Evolutionary conservation across 306 rosid genomes (phyloP), one percentile per base, ranked within the genome.

Genomic region (Vachellia collinsii): DNA sequence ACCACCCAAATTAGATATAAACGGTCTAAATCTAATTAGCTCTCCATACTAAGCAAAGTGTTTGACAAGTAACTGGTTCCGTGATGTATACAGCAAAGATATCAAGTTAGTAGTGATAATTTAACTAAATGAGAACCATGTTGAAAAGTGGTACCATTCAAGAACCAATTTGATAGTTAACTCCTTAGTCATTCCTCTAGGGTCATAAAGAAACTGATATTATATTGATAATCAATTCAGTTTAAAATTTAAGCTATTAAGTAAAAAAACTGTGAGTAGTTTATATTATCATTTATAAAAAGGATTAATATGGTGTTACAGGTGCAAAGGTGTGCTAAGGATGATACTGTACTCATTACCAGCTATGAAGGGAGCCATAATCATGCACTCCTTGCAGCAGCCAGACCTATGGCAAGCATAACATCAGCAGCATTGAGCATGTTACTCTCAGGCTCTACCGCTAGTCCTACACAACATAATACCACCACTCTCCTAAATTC

Each of bases 351-450:
- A 70, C 39, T 84, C 19, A 79, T 72, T 8, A 82, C 84, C 67
- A 84, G 73, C 9, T 87, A 87, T 42, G 88, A 84, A 70, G 88
- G 88, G 58, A 73, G 56, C 61, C 88, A 84, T 8, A 85, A 87
- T 51, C 88, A 87, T 75, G 41, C 85, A 72, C 88, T 87, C 11
- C 85, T 85, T 38, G 56, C 81, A 17, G 41, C 83, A 13, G 88
- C 88, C 1, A 76, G 72, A 34, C 47, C 79, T 66, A 84, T 82
- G 46, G 88, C 88, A 11, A 76, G 72, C 65, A 72, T 73, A 76
- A 84, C 88, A 87, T 84, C 90, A 72, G 79, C 88, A 72, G 90
- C 90, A 84, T 36, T 82, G 11, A 81, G 8, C 66, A 87, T 76
- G 86, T 74, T 84, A 54, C 86, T 87, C 14, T 79, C 86, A 8